phyloP scores from a whole-genome alignment of 768 basidiomycete species.

The Glaciozyma antarctica region DNA sequence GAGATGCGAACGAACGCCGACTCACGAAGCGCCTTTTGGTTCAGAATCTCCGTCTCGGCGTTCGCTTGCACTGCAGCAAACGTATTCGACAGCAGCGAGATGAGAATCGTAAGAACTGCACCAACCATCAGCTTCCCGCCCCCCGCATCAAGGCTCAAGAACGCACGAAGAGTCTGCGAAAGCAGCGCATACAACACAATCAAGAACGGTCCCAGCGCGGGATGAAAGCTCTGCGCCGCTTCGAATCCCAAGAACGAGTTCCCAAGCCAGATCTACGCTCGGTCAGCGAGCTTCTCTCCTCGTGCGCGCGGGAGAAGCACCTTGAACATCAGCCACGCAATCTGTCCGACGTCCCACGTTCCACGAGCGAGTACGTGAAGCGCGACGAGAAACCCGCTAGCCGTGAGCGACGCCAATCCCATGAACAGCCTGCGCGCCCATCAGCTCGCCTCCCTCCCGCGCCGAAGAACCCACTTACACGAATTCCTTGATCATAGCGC shows the following conservation, averaged over 20 bases:
- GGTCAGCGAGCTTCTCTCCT: neutral
- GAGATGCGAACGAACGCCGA: too few species aligned
- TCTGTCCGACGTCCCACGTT: neutral
- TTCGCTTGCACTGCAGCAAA: slow-evolving; percentile 89
- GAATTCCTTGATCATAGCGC: slow-evolving; percentile 2
- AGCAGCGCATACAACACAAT: slow-evolving; percentile 12
- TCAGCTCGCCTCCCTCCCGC: too few species aligned
- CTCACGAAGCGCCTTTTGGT: slow-evolving; percentile 29
- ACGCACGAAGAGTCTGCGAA: slow-evolving; percentile 8
- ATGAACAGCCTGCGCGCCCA: neutral
- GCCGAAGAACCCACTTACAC: neutral
- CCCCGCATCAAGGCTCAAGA: neutral
- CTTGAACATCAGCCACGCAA: slow-evolving; percentile 15
- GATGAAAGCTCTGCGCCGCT: slow-evolving; percentile 29
- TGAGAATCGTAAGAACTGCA: slow-evolving; percentile 59
- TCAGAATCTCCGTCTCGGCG: slow-evolving; percentile 44
- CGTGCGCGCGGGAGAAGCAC: neutral
- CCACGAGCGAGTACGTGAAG: slow-evolving; percentile 12
- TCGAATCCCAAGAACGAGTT: slow-evolving; percentile 31
- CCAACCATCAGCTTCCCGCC: neutral
- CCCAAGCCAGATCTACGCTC: slow-evolving; percentile 22
- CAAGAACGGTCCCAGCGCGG: slow-evolving; percentile 23
- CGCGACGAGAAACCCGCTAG: slow-evolving; percentile 22
- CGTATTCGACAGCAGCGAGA: slow-evolving; percentile 75
- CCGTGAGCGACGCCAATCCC: slow-evolving; percentile 14